Conservation (phyloP, 768 basidiomycete species). For the Leccinellum luteum region DNA sequence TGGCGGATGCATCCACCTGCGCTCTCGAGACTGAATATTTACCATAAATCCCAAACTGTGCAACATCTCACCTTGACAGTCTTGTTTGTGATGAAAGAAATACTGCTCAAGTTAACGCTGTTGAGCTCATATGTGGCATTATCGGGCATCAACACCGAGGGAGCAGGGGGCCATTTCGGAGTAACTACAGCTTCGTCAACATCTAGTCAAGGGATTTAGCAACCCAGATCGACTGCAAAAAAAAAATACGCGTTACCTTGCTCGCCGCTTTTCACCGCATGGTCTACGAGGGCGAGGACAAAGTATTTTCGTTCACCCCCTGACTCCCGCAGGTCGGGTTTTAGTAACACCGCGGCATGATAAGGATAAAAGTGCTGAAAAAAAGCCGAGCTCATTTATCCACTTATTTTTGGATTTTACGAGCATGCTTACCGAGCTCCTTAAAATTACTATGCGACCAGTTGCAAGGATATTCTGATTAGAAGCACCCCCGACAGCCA, state of each 20-base stretch:
- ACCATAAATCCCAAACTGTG: not conserved
- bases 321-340: constrained; percentile 52
- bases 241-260: constrained; percentile 41
- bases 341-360: constrained; percentile 70
- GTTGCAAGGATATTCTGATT: constrained; percentile 64
- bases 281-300: constrained; percentile 69
- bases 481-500: constrained; percentile 57
- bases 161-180: constrained; percentile 75
- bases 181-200: constrained; percentile 53
- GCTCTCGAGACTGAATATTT: constrained; percentile 1
- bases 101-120: constrained; percentile 65
- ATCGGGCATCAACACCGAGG: constrained; percentile 44
- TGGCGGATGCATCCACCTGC: constrained; percentile 68
- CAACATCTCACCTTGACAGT: constrained; percentile 77
- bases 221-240: not conserved
- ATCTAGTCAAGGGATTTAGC: constrained; percentile 41
- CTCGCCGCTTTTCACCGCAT: constrained; percentile 51
- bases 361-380: constrained; percentile 71
- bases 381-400: not conserved
- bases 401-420: not conserved
- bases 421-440: constrained; percentile 64
- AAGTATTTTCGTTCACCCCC: constrained; percentile 57
- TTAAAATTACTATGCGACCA: constrained; percentile 82
- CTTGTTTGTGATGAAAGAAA: constrained; percentile 70
- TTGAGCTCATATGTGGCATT: constrained; percentile 65